Conservation (phyloP, 83 land plant species). For the Thuja plicata region DNA sequence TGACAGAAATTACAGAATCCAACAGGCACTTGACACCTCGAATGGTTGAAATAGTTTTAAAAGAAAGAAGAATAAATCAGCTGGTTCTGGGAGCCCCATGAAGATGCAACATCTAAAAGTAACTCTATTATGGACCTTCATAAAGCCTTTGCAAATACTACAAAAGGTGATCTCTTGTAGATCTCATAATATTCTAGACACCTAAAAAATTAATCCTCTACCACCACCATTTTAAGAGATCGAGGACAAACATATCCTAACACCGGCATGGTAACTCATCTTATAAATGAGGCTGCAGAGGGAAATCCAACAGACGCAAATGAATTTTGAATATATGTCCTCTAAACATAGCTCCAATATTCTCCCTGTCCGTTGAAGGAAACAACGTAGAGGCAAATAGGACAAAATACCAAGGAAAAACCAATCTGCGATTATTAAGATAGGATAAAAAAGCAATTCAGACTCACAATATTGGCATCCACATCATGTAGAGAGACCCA, state of each 20-base stretch:
- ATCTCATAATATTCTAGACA: not conserved
- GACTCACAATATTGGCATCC: not conserved
- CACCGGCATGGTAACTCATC: not conserved
- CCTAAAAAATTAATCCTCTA: not conserved
- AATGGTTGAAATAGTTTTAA: not conserved
- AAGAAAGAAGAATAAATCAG: not conserved
- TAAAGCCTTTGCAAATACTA: not conserved
- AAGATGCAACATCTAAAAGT: not conserved
- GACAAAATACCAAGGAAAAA: not conserved
- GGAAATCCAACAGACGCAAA: not conserved
- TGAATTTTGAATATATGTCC: not conserved
- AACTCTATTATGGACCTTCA: not conserved
- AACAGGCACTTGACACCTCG: not conserved
- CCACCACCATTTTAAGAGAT: not conserved
- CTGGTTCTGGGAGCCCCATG: not conserved
- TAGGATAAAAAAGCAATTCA: not conserved
- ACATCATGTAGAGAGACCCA: not conserved
- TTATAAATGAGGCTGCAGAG: not conserved
- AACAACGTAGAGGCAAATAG: not conserved
- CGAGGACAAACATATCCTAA: no score
- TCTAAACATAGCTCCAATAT: not conserved
- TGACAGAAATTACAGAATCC: not conserved
- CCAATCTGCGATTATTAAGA: not conserved
- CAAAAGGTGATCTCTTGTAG: not conserved
- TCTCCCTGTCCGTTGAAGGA: not conserved